Conservation (phyloP, 2,329 filamentous ascomycete genomes). For the Aspergillus sergii region DNA sequence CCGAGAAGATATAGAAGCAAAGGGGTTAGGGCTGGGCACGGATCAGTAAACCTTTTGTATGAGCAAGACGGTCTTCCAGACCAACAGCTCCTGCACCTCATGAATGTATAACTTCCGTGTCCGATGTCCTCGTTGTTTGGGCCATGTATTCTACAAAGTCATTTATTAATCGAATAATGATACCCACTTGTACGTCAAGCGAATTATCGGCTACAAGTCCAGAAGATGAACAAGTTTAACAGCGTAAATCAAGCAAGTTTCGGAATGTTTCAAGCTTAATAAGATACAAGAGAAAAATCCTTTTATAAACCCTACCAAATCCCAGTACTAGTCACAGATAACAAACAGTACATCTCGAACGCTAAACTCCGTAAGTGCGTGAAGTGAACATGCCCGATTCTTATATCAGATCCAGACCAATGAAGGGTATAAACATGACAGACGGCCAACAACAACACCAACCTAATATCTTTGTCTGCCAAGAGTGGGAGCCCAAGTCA, state of each 20-base stretch:
- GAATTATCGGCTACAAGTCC: neutral
- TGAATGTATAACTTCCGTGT: neutral
- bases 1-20: conserved; percentile 84
- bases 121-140: neutral
- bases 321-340: conserved; percentile 8
- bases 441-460: conserved; percentile 6
- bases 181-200: conserved; percentile 9
- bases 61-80: neutral
- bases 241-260: neutral
- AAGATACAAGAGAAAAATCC: conserved; percentile 15
- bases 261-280: neutral
- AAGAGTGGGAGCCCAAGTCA: conserved; percentile 87
- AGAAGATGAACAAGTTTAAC: neutral
- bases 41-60: conserved; percentile 27
- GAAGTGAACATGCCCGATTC: conserved; percentile 12
- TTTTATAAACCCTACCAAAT: conserved; percentile 15
- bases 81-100: neutral
- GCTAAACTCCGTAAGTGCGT: conserved; percentile 37
- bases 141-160: neutral
- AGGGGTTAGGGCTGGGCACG: conserved; percentile 68
- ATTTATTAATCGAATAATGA: conserved; percentile 10
- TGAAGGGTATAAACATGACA: conserved; percentile 19
- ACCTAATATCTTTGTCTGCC: conserved; percentile 72
- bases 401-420: conserved; percentile 26
- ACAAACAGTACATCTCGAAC: conserved; percentile 21